Conservation (phyloP, 192 early-diverging fungal genomes). For the Backusella westeae region DNA sequence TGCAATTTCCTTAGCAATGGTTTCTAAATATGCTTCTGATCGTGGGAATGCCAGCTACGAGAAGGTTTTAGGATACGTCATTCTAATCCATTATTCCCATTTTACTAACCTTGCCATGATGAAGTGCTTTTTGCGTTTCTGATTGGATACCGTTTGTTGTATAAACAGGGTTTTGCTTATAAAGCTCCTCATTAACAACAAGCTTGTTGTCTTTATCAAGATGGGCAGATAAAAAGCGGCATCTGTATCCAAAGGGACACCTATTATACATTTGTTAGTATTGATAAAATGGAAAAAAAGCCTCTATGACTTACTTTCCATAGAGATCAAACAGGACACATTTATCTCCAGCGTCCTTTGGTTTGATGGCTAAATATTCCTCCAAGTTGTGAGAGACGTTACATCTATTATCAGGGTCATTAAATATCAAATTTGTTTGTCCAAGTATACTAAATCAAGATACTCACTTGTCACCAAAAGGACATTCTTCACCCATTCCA, state of each 20-base stretch:
- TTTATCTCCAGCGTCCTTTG: constrained; percentile 63
- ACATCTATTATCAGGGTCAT: constrained; percentile 43
- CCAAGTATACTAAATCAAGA: not conserved
- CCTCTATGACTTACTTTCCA: constrained; percentile 60
- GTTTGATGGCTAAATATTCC: constrained; percentile 67
- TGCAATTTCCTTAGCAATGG: constrained; percentile 26
- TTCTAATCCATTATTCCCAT: not conserved
- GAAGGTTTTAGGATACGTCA: not conserved
- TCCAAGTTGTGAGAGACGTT: constrained; percentile 76
- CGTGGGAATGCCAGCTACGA: constrained; percentile 38
- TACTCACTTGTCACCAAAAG: constrained; percentile 37
- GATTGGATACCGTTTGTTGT: constrained; percentile 17
- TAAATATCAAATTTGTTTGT: no score
- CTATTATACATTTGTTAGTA: constrained; percentile 14
- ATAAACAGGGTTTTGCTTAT: constrained; percentile 18
- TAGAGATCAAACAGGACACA: constrained; percentile 71
- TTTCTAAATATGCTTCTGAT: constrained; percentile 34
- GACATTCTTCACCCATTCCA: constrained; percentile 45
- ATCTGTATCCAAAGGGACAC: constrained; percentile 61
- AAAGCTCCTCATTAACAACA: constrained; percentile 53
- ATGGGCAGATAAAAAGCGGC: constrained; percentile 58
- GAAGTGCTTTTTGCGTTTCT: constrained; percentile 20
- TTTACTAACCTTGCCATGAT: not conserved
- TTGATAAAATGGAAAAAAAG: not conserved
- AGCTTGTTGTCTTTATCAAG: constrained; percentile 46